Conservation (phyloP, 1,284 basidiomycete genomes). For the Leucocoprinus gongylophorus region DNA sequence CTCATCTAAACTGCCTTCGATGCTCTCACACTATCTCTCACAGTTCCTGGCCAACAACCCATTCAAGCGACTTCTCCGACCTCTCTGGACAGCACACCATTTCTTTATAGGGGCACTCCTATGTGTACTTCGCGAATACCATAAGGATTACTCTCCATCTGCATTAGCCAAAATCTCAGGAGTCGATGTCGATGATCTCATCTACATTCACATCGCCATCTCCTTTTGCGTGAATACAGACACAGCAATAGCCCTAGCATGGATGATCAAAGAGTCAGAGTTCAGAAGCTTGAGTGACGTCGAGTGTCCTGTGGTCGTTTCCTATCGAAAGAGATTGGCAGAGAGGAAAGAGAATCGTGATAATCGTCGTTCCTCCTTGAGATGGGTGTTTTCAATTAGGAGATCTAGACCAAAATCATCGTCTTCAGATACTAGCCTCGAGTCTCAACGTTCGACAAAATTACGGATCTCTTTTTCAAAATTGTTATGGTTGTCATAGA, state of each 20-base stretch:
- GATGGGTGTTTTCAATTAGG: neutral
- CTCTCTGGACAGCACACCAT: neutral
- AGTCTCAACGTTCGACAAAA: neutral
- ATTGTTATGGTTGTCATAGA: neutral
- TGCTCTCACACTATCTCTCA: neutral
- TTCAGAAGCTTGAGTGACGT: neutral
- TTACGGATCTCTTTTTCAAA: neutral
- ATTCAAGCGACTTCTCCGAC: neutral
- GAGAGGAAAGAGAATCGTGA: neutral
- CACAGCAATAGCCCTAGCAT: neutral
- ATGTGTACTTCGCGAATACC: neutral
- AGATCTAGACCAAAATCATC: neutral
- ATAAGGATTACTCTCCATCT: neutral
- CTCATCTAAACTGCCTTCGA: neutral
- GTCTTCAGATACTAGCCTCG: neutral
- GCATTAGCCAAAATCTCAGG: neutral
- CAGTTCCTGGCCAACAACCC: neutral
- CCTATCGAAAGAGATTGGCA: neutral
- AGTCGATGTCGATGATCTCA: neutral
- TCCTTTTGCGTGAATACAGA: neutral
- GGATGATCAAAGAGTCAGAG: neutral
- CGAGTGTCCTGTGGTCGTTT: neutral
- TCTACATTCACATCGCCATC: neutral
- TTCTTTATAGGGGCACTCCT: slow-evolving; percentile 4
- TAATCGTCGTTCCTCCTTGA: neutral